Conservation (phyloP, 306 rosid genomes). For the Prunus armeniaca region DNA sequence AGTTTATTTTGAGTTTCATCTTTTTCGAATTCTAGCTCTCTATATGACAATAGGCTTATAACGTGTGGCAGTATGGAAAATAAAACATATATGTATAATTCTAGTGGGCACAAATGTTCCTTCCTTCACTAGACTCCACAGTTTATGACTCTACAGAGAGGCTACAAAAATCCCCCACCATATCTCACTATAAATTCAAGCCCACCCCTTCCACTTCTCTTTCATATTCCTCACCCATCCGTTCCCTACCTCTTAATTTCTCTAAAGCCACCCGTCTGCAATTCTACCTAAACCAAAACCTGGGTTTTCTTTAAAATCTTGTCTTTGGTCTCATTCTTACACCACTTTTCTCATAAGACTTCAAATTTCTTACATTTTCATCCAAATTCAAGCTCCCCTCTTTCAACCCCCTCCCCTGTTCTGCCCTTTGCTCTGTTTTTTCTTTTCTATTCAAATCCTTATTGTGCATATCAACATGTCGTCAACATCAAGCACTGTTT, state of each 20-base stretch:
- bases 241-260: background rate
- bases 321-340: slow-evolving; percentile 10
- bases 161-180: background rate
- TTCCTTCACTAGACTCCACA: background rate
- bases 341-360: background rate
- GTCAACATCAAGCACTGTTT: slow-evolving; percentile 39
- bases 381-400: slow-evolving; percentile 22
- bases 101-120: slow-evolving; percentile 13
- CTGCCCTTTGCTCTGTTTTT: slow-evolving; percentile 7
- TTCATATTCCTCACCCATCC: slow-evolving; percentile 30
- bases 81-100: slow-evolving; percentile 4
- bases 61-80: background rate
- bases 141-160: background rate
- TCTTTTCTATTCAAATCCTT: background rate
- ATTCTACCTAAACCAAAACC: slow-evolving; percentile 18
- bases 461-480: slow-evolving; percentile 22
- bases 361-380: background rate
- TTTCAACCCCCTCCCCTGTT: slow-evolving; percentile 17
- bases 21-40: background rate
- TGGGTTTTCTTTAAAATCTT: slow-evolving; percentile 10
- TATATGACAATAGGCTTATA: no score
- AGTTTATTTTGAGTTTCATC: background rate
- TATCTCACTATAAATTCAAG: slow-evolving; percentile 55
- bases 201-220: slow-evolving; percentile 28
- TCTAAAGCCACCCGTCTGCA: slow-evolving; percentile 13